Conservation (phyloP, 257 asterid genomes). For the Jacaranda copaia region DNA sequence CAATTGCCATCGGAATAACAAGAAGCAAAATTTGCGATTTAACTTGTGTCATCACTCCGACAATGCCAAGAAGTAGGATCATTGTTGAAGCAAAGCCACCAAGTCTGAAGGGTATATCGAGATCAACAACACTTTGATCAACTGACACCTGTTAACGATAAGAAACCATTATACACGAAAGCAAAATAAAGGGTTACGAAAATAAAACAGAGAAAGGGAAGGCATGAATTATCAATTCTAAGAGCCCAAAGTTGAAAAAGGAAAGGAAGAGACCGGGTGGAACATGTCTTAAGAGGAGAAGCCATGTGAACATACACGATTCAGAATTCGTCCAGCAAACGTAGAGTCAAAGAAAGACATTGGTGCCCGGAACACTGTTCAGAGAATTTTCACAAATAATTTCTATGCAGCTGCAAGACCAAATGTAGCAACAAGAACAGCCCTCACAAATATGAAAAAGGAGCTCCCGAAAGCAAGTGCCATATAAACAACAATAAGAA, state of each 20-base stretch:
- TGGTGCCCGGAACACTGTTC: slow-evolving; percentile 80
- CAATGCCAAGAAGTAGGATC: slow-evolving; percentile 94
- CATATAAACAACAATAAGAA: slow-evolving; percentile 87
- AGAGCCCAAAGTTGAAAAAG: neutral
- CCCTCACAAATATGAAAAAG: slow-evolving; percentile 87
- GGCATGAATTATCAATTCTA: neutral
- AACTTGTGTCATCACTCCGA: slow-evolving; percentile 94
- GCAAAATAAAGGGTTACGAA: neutral
- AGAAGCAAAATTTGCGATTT: slow-evolving; percentile 98
- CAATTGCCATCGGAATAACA: slow-evolving; percentile 94
- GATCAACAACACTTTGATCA: slow-evolving; percentile 99
- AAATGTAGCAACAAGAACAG: slow-evolving; percentile 94
- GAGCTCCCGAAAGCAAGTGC: slow-evolving; percentile 99
- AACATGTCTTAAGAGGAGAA: neutral
- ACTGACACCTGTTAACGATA: slow-evolving; percentile 78
- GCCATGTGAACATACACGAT: slow-evolving; percentile 64
- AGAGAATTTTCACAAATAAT: slow-evolving; percentile 80
- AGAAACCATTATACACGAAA: slow-evolving; percentile 40
- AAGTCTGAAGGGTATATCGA: slow-evolving; percentile 98
- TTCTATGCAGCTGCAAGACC: slow-evolving; percentile 98
- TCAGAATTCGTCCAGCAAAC: slow-evolving; percentile 91
- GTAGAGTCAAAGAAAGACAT: slow-evolving; percentile 99
- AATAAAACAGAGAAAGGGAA: neutral
- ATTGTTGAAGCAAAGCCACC: slow-evolving; percentile 99
- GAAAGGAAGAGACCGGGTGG: neutral